Evolutionary conservation across 1,284 basidiomycete genomes (phyloP), one percentile per base, ranked within the genome.

Genomic region (Pseudozyma thailandica): DNA sequence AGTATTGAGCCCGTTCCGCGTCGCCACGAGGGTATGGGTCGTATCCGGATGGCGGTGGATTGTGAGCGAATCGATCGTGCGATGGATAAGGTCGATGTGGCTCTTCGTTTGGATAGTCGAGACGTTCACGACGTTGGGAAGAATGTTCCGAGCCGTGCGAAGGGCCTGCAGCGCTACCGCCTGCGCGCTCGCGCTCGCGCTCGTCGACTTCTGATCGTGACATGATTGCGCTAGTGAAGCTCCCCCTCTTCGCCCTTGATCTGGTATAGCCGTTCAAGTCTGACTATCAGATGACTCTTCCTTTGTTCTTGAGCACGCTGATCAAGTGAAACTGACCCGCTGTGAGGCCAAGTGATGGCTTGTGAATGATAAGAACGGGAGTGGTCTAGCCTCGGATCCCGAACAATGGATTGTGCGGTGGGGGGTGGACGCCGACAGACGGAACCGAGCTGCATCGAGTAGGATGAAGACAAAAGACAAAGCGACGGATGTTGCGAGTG

Each of bases 141-240:
- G 56, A 43, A 38, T 53, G 35, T 37, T 65, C 51, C n/a, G 50
- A 50, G 13, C 27, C 16, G 12, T 55, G 48, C 18, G 62, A 59
- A 9, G 51, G 51, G 12, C 47, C 51, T 23, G 56, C 55, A 25
- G 27, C 62, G 30, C 35, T 54, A 6, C 42, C 47, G n/a, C 42
- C 39, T 20, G 51, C 55, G 21, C 39, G 45, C n/a, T 27, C 44
- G 13, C 43, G 21, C 12, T 65, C 62, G 16, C 52, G 62, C 33
- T 58, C 56, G 33, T 59, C 56, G n/a, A 48, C 15, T 21, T 65
- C 62, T 16, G 62, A 59, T 10, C 62, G 62, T 12, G 62, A 65
- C 62, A 65, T 59, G 39, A 21, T 18, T 43, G 33, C n/a, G n/a
- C n/a, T n/a, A n/a, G n/a, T n/a, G n/a, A n/a, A n/a, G n/a, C n/a